Conservation (phyloP, 768 basidiomycete genomes). For the Trametes coccinea region DNA sequence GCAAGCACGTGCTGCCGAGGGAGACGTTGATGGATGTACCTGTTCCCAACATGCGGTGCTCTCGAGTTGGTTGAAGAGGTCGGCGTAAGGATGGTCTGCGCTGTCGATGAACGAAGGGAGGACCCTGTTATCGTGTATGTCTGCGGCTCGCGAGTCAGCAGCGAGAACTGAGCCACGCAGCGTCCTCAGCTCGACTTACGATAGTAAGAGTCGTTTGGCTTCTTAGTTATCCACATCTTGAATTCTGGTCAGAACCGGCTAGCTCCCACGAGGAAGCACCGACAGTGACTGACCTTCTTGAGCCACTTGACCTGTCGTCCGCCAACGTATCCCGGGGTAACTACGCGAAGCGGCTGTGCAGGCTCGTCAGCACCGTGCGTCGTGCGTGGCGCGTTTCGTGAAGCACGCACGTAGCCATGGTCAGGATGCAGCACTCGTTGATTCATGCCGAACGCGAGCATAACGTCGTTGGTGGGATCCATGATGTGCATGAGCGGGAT, state of each 20-base stretch:
- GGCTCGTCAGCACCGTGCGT: too few relatives aligned
- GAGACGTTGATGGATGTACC: too few relatives aligned
- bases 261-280: not conserved
- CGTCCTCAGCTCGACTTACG: constrained; percentile 2
- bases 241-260: not conserved
- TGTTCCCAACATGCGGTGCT: constrained; percentile 26
- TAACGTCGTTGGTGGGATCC: constrained; percentile 26
- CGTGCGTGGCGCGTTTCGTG: not conserved
- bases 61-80: constrained; percentile 20
- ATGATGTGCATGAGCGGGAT: constrained; percentile 26
- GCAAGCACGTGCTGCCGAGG: constrained; percentile 18
- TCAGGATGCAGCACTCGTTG: constrained; percentile 27
- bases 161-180: not conserved
- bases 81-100: constrained; percentile 23
- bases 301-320: constrained; percentile 29
- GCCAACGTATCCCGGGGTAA: constrained; percentile 27
- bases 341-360: constrained; percentile 18
- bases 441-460: constrained; percentile 27
- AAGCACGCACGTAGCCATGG: constrained; percentile 24
- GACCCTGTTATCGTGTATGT: constrained; percentile 26
- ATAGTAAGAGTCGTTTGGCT: constrained; percentile 25
- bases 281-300: constrained; percentile 11
- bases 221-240: constrained; percentile 23
- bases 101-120: constrained; percentile 24
- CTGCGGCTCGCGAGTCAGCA: not conserved